Conservation (phyloP, 2,329 filamentous ascomycete species). For the Aureobasidium sp. region DNA sequence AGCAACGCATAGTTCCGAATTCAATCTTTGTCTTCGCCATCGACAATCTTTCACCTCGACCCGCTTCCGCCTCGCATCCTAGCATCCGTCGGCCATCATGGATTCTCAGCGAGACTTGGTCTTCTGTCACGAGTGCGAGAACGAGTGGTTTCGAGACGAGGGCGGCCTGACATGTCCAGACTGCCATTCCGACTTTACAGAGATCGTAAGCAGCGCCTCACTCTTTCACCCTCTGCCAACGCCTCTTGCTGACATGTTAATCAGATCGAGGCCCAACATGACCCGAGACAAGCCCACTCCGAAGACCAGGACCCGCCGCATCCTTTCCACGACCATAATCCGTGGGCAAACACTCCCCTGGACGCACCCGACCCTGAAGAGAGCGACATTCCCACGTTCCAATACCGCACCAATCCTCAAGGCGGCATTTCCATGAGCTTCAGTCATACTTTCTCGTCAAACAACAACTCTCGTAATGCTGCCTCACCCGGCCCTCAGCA, state of each 20-base stretch:
- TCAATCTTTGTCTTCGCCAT: neutral
- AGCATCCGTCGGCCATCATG: neutral
- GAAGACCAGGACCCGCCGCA: conserved; percentile 26
- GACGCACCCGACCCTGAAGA: conserved; percentile 44
- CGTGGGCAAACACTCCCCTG: conserved; percentile 42
- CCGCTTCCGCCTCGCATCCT: neutral
- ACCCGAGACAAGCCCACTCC: conserved; percentile 49
- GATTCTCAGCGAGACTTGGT: conserved; percentile 58
- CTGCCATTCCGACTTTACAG: conserved; percentile 73
- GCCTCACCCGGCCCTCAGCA: neutral
- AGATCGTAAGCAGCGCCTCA: conserved; percentile 56
- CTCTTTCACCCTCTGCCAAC: neutral
- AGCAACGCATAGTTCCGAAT: conserved; percentile 2
- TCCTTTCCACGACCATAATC: conserved; percentile 39
- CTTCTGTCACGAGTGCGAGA: conserved; percentile 73
- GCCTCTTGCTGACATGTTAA: neutral
- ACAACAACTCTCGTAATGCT: neutral
- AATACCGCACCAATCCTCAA: conserved; percentile 25
- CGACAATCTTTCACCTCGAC: neutral
- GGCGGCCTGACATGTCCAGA: conserved; percentile 64
- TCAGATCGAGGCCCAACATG: conserved; percentile 49
- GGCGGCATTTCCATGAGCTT: conserved; percentile 18
- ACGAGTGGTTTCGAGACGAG: conserved; percentile 74
- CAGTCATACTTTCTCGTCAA: conserved; percentile 4
- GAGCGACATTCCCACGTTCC: conserved; percentile 32